Conservation (phyloP, 176 grass and related monocot species). For the Pontederia paniculata region DNA sequence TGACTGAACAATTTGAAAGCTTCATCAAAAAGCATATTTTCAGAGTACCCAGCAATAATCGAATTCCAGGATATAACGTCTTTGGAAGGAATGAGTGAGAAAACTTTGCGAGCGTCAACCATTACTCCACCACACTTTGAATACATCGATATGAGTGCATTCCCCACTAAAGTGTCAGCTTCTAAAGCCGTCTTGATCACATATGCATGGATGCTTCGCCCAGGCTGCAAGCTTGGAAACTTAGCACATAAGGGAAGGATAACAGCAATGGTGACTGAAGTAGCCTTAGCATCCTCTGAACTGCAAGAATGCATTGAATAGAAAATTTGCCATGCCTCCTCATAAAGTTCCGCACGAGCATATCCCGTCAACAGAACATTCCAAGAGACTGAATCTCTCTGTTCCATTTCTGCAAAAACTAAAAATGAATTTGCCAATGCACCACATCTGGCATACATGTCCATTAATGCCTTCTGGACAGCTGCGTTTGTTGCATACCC, state of each 20-base stretch:
- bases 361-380: slow-evolving; percentile 43
- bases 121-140: slow-evolving; percentile 30
- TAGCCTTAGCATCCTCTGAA: slow-evolving; percentile 18
- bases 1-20: slow-evolving; percentile 28
- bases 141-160: slow-evolving; percentile 60
- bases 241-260: slow-evolving; percentile 34
- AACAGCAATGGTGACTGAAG: slow-evolving; percentile 37
- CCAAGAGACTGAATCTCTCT: slow-evolving; percentile 44
- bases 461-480: slow-evolving; percentile 50
- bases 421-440: slow-evolving; percentile 20
- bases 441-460: slow-evolving; percentile 38
- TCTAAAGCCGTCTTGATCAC: slow-evolving; percentile 39
- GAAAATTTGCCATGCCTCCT: slow-evolving; percentile 26
- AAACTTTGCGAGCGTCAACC: slow-evolving; percentile 27
- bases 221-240: slow-evolving; percentile 20
- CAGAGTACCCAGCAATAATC: slow-evolving; percentile 30
- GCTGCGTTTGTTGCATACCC: slow-evolving; percentile 15
- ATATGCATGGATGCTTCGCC: slow-evolving; percentile 33
- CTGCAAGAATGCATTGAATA: slow-evolving; percentile 26
- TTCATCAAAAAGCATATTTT: slow-evolving; percentile 30
- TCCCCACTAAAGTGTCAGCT: slow-evolving; percentile 34
- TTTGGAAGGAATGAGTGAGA: slow-evolving; percentile 31
- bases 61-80: slow-evolving; percentile 72
- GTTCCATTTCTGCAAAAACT: slow-evolving; percentile 43
- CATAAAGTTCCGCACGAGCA: slow-evolving; percentile 20